A percentile compares a stretch with the other conserved stretches of the same genome.
Evolutionary conservation across 805 yeast genomes (phyloP).

Genomic region (Ogataea wickerhamii): DNA sequence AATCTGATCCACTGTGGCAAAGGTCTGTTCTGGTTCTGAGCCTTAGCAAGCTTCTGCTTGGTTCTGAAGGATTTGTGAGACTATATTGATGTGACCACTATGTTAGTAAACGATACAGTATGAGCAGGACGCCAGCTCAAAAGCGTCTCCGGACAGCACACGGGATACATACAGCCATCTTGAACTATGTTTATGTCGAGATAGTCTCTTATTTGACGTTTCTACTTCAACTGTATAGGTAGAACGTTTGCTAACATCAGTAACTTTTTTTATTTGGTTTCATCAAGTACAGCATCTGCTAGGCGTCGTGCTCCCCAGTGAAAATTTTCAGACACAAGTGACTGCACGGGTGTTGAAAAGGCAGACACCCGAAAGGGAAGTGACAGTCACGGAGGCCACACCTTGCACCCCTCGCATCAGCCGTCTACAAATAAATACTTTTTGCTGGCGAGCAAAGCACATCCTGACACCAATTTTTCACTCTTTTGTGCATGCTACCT

Average conservation of each 20-base stretch:
- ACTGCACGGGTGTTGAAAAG: constrained; percentile 1
- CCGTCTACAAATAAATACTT: too few relatives aligned
- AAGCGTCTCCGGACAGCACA: too few relatives aligned
- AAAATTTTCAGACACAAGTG: constrained; percentile 3
- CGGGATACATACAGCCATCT: constrained; percentile 26
- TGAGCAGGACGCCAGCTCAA: too few relatives aligned
- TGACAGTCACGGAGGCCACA: constrained; percentile 6
- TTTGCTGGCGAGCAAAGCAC: too few relatives aligned
- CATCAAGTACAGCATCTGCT: too few relatives aligned
- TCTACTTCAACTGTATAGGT: too few relatives aligned
- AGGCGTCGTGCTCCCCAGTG: too few relatives aligned
- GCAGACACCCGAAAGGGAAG: constrained; percentile 1
- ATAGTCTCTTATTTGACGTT: neutral
- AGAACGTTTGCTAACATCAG: too few relatives aligned
- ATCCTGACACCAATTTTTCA: constrained; percentile 7
- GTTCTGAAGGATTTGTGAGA: constrained; percentile 94
- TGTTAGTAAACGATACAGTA: too few relatives aligned
- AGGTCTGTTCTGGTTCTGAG: constrained; percentile 98
- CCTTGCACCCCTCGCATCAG: constrained; percentile 1
- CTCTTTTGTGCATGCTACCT: too few relatives aligned
- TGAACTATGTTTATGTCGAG: constrained; percentile 5
- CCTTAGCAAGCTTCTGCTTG: constrained; percentile 99
- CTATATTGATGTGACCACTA: constrained; percentile 33
- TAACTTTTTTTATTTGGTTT: too few relatives aligned
- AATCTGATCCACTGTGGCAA: constrained; percentile 99